Evolutionary conservation across 768 basidiomycete genomes (phyloP), one percentile per base, ranked within the genome.

Genomic region (Stropharia rugosoannulata): DNA sequence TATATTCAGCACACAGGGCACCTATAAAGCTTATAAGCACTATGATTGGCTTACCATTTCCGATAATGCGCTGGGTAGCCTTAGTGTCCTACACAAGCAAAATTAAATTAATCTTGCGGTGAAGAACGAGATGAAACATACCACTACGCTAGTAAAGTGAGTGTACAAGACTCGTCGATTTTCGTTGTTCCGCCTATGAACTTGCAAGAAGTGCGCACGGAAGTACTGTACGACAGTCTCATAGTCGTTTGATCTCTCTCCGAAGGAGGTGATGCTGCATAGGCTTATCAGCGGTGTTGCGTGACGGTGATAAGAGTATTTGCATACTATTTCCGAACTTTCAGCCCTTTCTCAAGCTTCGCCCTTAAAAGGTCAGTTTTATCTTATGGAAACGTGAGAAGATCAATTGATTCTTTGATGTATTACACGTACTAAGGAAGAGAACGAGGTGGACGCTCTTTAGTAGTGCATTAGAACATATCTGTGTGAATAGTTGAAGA

Each of bases 201-300:
- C 86, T 68, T 93, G 90, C 57, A 90, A 73, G 73, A 94, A 94
- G 63, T 93, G 92, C 36, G 89, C 87, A 9, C 89, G 86, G 81
- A 94, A 93, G 71, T 93, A 93, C 64, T 88, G 84, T 41, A 90
- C 84, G 18, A 90, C 89, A 4, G 86, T 83, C 55, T 92, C 88
- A 63, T 86, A 91, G 63, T 87, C 87, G 66, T 93, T 93, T n/a
- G 82, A 70, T 39, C 90, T 83, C 59, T 90, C 85, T 25, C 87
- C 88, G 59, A 86, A 92, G 5, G 90, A 92, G 35, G 90, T 84
- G 63, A 92, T 92, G 66, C 89, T 91, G 59, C 43, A 46, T 42
- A 57, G 59, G 48, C 18, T 49, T 47, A 52, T 50, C 35, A 37
- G 59, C 10, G 52, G 38, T 13, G 45, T 22, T 32, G 41, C 19